These are phyloP conservation scores for Anaeromyces robustus DNA, from an alignment of 192 early-diverging fungal genomes.

Conservation along the genomic window DNA sequence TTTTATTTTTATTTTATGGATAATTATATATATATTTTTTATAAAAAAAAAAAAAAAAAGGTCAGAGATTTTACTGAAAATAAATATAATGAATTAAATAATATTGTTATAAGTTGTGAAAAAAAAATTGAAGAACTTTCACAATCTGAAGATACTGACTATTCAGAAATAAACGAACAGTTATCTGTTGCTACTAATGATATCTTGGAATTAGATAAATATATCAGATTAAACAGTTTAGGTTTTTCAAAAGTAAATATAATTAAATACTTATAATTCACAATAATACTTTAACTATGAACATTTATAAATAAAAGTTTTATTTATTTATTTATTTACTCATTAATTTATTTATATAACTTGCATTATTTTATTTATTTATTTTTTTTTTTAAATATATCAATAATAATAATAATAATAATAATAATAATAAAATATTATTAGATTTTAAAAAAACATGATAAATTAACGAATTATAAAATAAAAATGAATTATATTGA, in stretches of 20 bases:
- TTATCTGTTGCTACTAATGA: not conserved
- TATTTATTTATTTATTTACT: too few relatives aligned
- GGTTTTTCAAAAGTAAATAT: not conserved
- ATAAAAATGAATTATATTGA: slow-evolving; percentile 65
- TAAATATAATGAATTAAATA: not conserved
- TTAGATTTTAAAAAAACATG: slow-evolving; percentile 96
- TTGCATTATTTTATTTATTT: too few relatives aligned
- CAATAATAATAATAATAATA: too few relatives aligned
- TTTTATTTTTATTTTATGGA: too few relatives aligned
- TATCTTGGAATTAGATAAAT: not conserved
- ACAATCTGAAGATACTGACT: not conserved
- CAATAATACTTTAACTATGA: too few relatives aligned
- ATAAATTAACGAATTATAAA: slow-evolving; percentile 77
- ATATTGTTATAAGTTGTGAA: not conserved
- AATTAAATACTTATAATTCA: too few relatives aligned
- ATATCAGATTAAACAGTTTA: not conserved
- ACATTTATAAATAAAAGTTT: too few relatives aligned
- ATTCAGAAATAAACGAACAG: not conserved
- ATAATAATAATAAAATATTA: not conserved
- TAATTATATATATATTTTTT: too few relatives aligned
- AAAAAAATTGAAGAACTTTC: not conserved
- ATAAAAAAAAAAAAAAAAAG: not conserved
- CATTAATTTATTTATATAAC: too few relatives aligned
- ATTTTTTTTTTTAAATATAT: too few relatives aligned
- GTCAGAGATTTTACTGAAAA: not conserved